These are phyloP conservation scores for Pseudogymnoascus sp. DNA, from an alignment of 2,329 filamentous ascomycete species.

Conservation along the genomic window DNA sequence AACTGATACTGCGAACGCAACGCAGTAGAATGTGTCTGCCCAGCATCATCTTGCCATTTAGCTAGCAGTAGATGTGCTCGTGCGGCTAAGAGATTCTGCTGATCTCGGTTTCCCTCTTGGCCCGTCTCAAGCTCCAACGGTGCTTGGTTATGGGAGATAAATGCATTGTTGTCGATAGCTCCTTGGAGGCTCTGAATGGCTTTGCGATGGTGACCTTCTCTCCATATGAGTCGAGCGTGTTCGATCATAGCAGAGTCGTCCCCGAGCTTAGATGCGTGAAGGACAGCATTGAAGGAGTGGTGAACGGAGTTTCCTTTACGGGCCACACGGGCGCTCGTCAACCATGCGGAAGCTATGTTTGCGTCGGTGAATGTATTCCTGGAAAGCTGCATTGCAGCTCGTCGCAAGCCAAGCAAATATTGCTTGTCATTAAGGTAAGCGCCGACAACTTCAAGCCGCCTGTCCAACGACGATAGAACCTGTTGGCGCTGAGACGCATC, in stretches of 20 bases:
- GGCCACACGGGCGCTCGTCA: slow-evolving; percentile 75
- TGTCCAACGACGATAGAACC: slow-evolving; percentile 51
- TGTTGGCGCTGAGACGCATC: slow-evolving; percentile 34
- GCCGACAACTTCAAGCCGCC: slow-evolving; percentile 80
- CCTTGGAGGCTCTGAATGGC: slow-evolving; percentile 86
- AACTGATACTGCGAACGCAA: slow-evolving; percentile 76
- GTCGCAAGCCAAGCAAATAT: slow-evolving; percentile 76
- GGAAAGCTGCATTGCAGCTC: slow-evolving; percentile 78
- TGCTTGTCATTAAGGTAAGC: slow-evolving; percentile 90
- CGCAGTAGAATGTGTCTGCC: slow-evolving; percentile 77
- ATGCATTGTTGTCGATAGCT: slow-evolving; percentile 75
- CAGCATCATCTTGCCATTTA: slow-evolving; percentile 94
- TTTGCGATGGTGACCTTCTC: slow-evolving; percentile 85
- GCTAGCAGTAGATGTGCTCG: slow-evolving; percentile 81
- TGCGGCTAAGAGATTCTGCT: slow-evolving; percentile 56
- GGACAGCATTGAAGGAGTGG: slow-evolving; percentile 87
- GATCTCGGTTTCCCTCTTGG: slow-evolving; percentile 20
- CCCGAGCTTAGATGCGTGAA: slow-evolving; percentile 77
- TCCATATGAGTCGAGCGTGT: slow-evolving; percentile 87
- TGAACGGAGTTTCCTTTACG: slow-evolving; percentile 76
- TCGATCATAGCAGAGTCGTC: slow-evolving; percentile 88
- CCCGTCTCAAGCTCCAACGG: neutral
- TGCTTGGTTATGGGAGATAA: slow-evolving; percentile 39
- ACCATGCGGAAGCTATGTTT: slow-evolving; percentile 77
- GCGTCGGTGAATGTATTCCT: slow-evolving; percentile 58